phyloP scores from a whole-genome alignment of 768 basidiomycete species.

The Steccherinum ochraceum region DNA sequence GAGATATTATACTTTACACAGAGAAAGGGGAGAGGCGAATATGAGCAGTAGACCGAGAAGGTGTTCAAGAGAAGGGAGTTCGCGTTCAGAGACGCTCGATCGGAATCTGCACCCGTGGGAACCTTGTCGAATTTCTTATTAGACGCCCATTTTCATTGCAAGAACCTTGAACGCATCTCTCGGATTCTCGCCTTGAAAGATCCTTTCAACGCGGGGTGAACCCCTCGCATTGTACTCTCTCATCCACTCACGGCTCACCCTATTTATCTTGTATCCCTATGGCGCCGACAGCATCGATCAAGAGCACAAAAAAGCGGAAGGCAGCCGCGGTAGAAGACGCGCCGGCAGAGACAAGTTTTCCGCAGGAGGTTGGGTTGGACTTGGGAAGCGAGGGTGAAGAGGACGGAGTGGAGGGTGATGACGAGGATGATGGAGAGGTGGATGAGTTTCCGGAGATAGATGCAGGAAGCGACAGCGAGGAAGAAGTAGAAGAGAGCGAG shows the following conservation, averaged over 20 bases:
- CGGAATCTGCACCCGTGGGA: slow-evolving; percentile 13
- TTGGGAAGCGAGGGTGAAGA: slow-evolving; percentile 52
- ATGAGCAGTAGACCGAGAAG: too few relatives aligned
- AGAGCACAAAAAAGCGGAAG: slow-evolving; percentile 53
- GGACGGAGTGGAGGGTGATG: slow-evolving; percentile 37
- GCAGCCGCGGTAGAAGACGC: slow-evolving; percentile 36
- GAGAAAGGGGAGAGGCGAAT: too few relatives aligned
- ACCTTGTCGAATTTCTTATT: slow-evolving; percentile 18
- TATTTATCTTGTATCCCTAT: too few relatives aligned
- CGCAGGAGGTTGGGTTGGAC: slow-evolving; percentile 46
- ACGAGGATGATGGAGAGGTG: slow-evolving; percentile 54
- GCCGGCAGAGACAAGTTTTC: slow-evolving; percentile 24
- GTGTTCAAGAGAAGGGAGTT: too few relatives aligned
- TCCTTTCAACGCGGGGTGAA: too few relatives aligned
- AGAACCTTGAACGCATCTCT: background rate
- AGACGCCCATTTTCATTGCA: slow-evolving; percentile 7
- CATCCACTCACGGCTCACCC: too few relatives aligned
- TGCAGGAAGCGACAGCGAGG: slow-evolving; percentile 16
- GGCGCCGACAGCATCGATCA: slow-evolving; percentile 14
- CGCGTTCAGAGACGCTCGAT: too few relatives aligned
- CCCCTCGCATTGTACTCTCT: too few relatives aligned
- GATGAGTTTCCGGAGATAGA: slow-evolving; percentile 58
- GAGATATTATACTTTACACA: too few relatives aligned
- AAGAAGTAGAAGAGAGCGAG: slow-evolving; percentile 26
- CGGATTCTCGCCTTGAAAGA: too few relatives aligned